These are phyloP conservation scores for Miscanthus lutarioriparius DNA, from an alignment of 176 grass and related monocot genomes.

Conservation along the genomic window DNA sequence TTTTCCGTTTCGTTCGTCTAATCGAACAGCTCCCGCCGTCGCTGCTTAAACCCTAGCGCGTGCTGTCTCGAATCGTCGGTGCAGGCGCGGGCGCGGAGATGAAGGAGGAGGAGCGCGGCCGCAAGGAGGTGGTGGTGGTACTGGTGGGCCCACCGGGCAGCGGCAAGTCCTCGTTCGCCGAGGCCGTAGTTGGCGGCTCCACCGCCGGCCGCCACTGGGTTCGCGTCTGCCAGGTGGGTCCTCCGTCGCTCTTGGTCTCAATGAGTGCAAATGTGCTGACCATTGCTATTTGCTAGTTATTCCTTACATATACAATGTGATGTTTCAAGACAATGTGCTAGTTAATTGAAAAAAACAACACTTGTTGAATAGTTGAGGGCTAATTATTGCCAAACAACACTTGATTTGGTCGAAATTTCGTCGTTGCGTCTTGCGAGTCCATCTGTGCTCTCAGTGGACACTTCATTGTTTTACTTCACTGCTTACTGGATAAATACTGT, in stretches of 20 bases:
- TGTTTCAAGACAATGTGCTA: background rate
- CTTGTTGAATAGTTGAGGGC: background rate
- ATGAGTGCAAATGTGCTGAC: background rate
- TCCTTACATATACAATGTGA: background rate
- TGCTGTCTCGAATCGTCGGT: constrained; percentile 2
- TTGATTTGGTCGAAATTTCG: background rate
- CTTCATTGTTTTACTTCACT: background rate
- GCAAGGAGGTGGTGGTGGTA: constrained; percentile 48
- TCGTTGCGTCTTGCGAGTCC: background rate
- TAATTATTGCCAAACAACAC: no score
- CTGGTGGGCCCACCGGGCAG: constrained; percentile 76
- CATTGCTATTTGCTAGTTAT: background rate
- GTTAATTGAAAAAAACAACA: background rate
- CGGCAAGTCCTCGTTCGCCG: constrained; percentile 91
- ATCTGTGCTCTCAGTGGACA: background rate
- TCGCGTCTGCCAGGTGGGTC: constrained; percentile 74
- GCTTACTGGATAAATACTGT: background rate
- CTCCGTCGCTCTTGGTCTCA: background rate
- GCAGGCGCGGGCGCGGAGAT: constrained; percentile 13
- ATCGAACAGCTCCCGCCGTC: background rate
- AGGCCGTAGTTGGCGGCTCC: constrained; percentile 48
- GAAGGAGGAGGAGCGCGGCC: background rate
- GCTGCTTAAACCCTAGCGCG: constrained; percentile 48
- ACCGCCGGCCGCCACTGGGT: constrained; percentile 51
- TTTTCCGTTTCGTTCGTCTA: background rate